Base-by-base conservation (phyloP, 1,284 basidiomycete genomes). In the Sporisorium reilianum region DNA sequence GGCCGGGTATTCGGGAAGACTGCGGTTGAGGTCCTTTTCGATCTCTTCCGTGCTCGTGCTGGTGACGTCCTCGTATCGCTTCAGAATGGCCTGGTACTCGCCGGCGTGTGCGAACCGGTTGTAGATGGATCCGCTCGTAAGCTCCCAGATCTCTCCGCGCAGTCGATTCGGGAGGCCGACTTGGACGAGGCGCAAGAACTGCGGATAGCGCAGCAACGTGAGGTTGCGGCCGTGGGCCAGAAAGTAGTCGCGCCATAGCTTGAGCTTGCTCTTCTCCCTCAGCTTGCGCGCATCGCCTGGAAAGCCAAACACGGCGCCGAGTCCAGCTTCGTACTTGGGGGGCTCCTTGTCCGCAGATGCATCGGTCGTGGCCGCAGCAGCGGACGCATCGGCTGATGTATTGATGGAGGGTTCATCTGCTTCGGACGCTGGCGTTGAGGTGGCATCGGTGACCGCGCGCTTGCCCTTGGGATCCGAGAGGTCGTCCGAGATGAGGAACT, bases 81-180 rank as follows among this genome's bases (percentile, higher is more conserved):
- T 89, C 9, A 97, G 86, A 28, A 98, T 88, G 5, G 88, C 87
- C n/a, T 90, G 88, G 84, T 97, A 99, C 74, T 90, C 88, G 20
- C 95, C 93, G 1, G 93, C 93, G 75, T 97, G 91, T 48, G 90
- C 88, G 80, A 93, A 95, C 11, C 97, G 93, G 26, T 97, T 90
- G 85, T 91, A 79, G 63, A 98, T 88, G 1, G 95, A 97, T 1
- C 97, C 97, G 8, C 94, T 96, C 28, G 97, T 89, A 1, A 95
- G 92, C 86, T 99, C 97, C 97, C 97, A 99, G 86, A 99, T 92
- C 85, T 99, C 97, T 16, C 97, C 97, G 40, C 97, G 90, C 11
- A 99, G 88, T 23, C 94, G 89, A 80, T 97, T 97, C 0, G 97
- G 97, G 9, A 99, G 88, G 57, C 97, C 97, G 59, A 99, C 97